Conservation (phyloP, 495 filamentous ascomycete species). For the Daldinia concentrica region DNA sequence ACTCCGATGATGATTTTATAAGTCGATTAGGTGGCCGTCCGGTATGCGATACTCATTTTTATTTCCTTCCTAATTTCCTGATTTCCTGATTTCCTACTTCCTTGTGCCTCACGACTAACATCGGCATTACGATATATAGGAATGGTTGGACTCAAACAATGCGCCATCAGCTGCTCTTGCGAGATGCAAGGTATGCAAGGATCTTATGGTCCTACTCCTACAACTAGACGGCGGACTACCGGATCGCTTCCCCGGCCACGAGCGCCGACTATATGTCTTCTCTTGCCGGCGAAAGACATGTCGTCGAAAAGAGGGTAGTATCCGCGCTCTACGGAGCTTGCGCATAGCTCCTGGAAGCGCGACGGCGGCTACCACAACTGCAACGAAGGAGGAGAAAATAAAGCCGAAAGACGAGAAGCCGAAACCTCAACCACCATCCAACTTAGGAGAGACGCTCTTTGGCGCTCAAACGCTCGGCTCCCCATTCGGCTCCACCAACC, state of each 20-base stretch:
- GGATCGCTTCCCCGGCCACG: conserved; percentile 82
- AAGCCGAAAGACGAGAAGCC: conserved; percentile 47
- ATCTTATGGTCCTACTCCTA: conserved; percentile 82
- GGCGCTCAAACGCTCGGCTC: conserved; percentile 55
- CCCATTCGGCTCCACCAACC: conserved; percentile 49
- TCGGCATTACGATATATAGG: conserved; percentile 56
- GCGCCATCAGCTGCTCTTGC: conserved; percentile 82
- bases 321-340: conserved; percentile 74
- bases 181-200: conserved; percentile 89
- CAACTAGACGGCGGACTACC: conserved; percentile 93
- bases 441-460: conserved; percentile 66
- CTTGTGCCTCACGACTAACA: background rate
- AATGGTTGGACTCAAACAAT: conserved; percentile 76
- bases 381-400: conserved; percentile 50
- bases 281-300: conserved; percentile 81
- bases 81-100: no score
- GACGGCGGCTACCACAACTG: conserved; percentile 28
- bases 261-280: conserved; percentile 86
- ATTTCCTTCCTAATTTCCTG: background rate
- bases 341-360: conserved; percentile 52
- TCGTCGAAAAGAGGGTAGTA: conserved; percentile 80
- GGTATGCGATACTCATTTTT: conserved; percentile 62
- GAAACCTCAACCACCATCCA: conserved; percentile 50
- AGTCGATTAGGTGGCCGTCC: conserved; percentile 89
- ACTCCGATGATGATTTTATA: conserved; percentile 82